These are phyloP conservation scores for Fomitopsis pulvina DNA, from an alignment of 768 basidiomycete species.

Conservation along the genomic window DNA sequence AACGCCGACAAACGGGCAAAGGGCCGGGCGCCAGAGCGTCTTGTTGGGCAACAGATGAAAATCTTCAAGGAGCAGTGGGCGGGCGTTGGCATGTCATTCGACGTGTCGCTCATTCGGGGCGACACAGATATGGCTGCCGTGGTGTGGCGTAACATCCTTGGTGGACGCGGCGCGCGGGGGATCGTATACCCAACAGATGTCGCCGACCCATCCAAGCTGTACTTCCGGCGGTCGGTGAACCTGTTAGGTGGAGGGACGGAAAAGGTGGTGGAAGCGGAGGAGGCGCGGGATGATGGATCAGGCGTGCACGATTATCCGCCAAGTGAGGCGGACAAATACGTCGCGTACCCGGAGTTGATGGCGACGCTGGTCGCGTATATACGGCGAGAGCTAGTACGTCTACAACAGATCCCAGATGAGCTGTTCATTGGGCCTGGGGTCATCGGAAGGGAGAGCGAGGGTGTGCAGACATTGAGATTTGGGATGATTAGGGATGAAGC, in stretches of 20 bases:
- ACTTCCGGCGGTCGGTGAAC: slow-evolving; percentile 61
- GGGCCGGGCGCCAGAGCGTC: slow-evolving; percentile 61
- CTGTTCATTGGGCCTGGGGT: slow-evolving; percentile 25
- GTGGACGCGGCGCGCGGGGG: slow-evolving; percentile 73
- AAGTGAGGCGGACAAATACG: slow-evolving; percentile 56
- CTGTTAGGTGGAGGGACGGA: slow-evolving; percentile 62
- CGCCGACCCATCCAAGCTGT: slow-evolving; percentile 13
- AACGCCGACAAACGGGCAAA: slow-evolving; percentile 7
- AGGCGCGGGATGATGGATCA: slow-evolving; percentile 55
- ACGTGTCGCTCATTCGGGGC: slow-evolving; percentile 65
- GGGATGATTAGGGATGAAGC: slow-evolving; percentile 21
- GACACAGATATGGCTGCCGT: slow-evolving; percentile 84
- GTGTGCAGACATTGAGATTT: slow-evolving; percentile 24
- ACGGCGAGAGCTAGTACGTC: slow-evolving; percentile 60
- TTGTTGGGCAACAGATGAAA: slow-evolving; percentile 85
- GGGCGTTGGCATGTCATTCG: slow-evolving; percentile 73
- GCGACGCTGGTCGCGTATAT: slow-evolving; percentile 61
- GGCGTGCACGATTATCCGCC: slow-evolving; percentile 68
- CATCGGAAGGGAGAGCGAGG: slow-evolving; percentile 28
- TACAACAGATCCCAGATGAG: slow-evolving; percentile 51
- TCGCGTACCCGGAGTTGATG: slow-evolving; percentile 72
- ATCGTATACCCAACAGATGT: slow-evolving; percentile 33
- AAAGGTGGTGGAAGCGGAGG: slow-evolving; percentile 53
- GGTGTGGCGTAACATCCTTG: slow-evolving; percentile 89
- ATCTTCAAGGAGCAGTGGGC: slow-evolving; percentile 90